Conservation (phyloP, 202 grass and related monocot genomes). For the Schoenoplectus triqueter region DNA sequence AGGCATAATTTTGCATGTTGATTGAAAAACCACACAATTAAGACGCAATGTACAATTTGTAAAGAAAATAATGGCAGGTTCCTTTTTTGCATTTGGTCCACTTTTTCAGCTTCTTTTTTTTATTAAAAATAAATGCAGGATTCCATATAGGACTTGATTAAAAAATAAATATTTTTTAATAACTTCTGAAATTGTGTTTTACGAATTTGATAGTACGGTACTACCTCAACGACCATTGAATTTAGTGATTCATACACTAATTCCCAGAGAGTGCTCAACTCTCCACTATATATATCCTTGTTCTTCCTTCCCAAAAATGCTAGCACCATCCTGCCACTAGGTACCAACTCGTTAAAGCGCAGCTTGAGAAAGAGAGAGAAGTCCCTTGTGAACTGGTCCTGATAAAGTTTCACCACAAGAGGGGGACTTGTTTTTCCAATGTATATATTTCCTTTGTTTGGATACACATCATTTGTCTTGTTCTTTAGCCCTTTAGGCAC, state of each 20-base stretch:
- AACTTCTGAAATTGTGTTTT: background rate
- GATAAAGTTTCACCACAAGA: conserved; percentile 50
- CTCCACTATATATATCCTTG: conserved; percentile 1
- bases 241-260: conserved; percentile 16
- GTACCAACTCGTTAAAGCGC: conserved; percentile 48
- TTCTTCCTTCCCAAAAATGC: conserved; percentile 56
- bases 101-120: too few species aligned
- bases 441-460: conserved; percentile 44
- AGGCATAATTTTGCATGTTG: too few species aligned
- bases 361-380: conserved; percentile 56
- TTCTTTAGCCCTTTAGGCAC: conserved; percentile 15
- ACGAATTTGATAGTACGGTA: background rate
- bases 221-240: conserved; percentile 25
- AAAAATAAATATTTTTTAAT: background rate
- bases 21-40: too few species aligned
- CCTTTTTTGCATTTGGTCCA: too few species aligned
- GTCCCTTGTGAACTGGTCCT: conserved; percentile 49
- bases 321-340: conserved; percentile 50
- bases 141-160: too few species aligned
- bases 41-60: background rate
- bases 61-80: too few species aligned
- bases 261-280: background rate
- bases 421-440: conserved; percentile 35
- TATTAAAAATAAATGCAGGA: too few species aligned
- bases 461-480: background rate